Percentiles rank a stretch among this genome's conserved stretches.
Conservation (phyloP, 352 stramenopile genomes). For the Globisporangium apiculatum region DNA sequence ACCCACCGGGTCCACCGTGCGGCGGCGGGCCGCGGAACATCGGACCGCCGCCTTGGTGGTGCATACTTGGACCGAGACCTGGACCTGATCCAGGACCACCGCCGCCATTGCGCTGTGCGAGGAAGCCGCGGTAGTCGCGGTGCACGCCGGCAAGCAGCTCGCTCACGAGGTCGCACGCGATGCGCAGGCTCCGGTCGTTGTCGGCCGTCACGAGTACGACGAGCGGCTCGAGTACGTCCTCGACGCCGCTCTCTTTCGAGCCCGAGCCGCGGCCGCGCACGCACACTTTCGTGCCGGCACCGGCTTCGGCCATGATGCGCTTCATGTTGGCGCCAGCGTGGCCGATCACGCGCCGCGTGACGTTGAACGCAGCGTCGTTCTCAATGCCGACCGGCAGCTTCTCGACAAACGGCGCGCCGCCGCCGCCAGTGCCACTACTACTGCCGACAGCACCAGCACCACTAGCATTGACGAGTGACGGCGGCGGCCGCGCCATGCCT, state of each 20-base stretch:
- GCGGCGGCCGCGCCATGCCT: conserved; percentile 10
- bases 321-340: conserved; percentile 80
- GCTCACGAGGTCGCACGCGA: conserved; percentile 58
- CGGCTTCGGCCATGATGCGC: conserved; percentile 76
- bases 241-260: conserved; percentile 57
- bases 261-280: conserved; percentile 78
- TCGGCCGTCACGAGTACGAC: conserved; percentile 82
- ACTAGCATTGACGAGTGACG: conserved; percentile 11
- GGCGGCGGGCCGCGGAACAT: neutral
- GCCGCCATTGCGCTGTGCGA: conserved; percentile 18
- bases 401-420: conserved; percentile 38
- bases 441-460: neutral
- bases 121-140: conserved; percentile 70
- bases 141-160: conserved; percentile 69
- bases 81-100: neutral
- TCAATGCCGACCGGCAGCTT: conserved; percentile 84
- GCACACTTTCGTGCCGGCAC: conserved; percentile 77
- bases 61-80: too few species aligned
- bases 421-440: neutral
- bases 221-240: conserved; percentile 73
- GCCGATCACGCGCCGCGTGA: conserved; percentile 80
- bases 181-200: conserved; percentile 79
- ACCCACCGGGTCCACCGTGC: conserved; percentile 1
- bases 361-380: conserved; percentile 78
- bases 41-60: neutral